A percentile compares a stretch with the other conserved stretches of the same genome.
Conservation (phyloP, 192 early-diverging fungal genomes). For the Coemansia sp. region DNA sequence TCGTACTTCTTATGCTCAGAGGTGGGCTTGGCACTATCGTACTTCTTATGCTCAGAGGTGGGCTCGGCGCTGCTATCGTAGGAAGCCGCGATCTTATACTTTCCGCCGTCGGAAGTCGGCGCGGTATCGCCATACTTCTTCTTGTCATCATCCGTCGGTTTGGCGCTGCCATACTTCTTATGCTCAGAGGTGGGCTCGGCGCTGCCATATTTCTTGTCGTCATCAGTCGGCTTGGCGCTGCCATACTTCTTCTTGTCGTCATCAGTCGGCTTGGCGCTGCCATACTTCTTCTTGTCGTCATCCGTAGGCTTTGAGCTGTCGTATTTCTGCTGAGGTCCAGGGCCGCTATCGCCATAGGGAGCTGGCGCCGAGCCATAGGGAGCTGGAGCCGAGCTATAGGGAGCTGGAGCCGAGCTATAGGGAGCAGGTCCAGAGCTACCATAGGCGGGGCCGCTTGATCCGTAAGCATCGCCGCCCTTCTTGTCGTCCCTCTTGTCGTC, state of each 20-base stretch:
- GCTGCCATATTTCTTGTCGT: not conserved
- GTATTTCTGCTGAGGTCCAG: not conserved
- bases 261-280: not conserved
- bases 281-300: not conserved
- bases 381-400: not conserved
- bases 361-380: not conserved
- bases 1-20: no score
- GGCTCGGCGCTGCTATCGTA: no score
- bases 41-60: no score
- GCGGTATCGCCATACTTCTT: no score
- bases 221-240: not conserved
- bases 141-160: no score
- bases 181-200: not conserved
- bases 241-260: not conserved
- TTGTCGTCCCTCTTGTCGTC: not conserved
- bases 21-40: no score
- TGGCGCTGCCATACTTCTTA: no score
- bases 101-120: no score
- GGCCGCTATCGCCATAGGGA: not conserved
- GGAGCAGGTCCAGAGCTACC: not conserved
- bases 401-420: no score
- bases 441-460: not conserved
- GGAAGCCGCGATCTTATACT: no score
- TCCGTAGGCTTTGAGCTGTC: no score
- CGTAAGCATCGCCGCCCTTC: not conserved